Evolutionary conservation across 495 filamentous ascomycete species (phyloP).

Genomic region (Penicillium ochrochloron): DNA sequence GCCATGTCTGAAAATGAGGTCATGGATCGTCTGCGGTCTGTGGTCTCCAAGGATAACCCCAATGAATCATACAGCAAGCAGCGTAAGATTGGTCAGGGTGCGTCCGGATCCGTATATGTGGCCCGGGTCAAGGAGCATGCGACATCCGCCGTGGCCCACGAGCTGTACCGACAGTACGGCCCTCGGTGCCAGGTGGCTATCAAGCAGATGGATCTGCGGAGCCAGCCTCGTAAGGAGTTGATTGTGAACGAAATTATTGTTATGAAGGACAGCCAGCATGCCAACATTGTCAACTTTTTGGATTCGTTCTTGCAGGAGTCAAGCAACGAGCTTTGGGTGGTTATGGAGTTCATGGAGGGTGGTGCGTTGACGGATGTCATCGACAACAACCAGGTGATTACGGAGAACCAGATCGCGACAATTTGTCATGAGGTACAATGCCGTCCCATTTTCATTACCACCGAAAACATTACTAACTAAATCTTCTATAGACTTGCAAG

Average conservation of each 20-base stretch:
- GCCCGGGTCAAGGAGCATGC: conserved; percentile 85
- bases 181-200: conserved; percentile 86
- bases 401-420: conserved; percentile 95
- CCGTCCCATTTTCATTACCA: not conserved
- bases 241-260: conserved; percentile 99
- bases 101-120: conserved; percentile 97
- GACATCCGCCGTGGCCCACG: conserved; percentile 64
- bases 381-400: conserved; percentile 89
- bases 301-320: conserved; percentile 95
- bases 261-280: conserved; percentile 98
- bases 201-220: conserved; percentile 98
- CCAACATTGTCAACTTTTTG: conserved; percentile 98
- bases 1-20: conserved; percentile 96
- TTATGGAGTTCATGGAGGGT: conserved; percentile 99
- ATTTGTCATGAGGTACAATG: conserved; percentile 87
- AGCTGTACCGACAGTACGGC: conserved; percentile 70
- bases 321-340: conserved; percentile 93
- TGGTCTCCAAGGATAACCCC: conserved; percentile 91
- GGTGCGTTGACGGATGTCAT: conserved; percentile 98
- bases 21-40: conserved; percentile 90
- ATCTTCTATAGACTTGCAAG: conserved; percentile 76
- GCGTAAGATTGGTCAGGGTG: conserved; percentile 98
- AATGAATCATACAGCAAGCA: conserved; percentile 94
- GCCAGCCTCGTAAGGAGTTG: conserved; percentile 96
- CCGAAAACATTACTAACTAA: conserved; percentile 8